Evolutionary conservation across 2,329 filamentous ascomycete genomes (phyloP), one percentile per base, ranked within the genome.

Genomic region (Hypoxylon sp.): DNA sequence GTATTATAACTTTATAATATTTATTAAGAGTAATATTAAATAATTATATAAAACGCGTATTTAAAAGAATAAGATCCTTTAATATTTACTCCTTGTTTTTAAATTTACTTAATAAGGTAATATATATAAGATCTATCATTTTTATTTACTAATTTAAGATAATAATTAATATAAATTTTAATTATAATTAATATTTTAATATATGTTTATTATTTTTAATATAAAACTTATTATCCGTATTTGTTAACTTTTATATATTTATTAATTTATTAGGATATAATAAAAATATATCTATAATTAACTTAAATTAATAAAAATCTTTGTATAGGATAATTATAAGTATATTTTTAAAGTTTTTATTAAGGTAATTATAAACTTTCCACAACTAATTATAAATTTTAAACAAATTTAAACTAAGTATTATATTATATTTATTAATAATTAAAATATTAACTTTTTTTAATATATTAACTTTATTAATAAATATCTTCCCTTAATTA

Each of bases 91-190:
- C 11, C 41, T 13, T 9, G 23, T 46, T 46, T n/a, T 5, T 46
- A 19, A 46, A 46, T 2, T 23, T 21, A 46, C 11, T 5, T 46
- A 46, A 23, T n/a, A 46, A 21, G 2, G 10, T 46, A 46, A 46
- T 19, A 46, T 4, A 46, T 19, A 46, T 23, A 5, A 46, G 11
- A 23, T 46, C 11, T 46, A 21, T 23, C 3, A 10, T 46, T 46
- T 23, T 19, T 23, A 46, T 46, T 46, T 46, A 46, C 23, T 21
- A 46, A 46, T 46, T 23, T 21, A 21, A 46, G 5, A 46, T 46
- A 46, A 46, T 46, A 46, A 46, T 10, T 3, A 46, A 46, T 19
- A 23, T 46, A 38, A 38, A 38, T n/a, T 46, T 46, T 46, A 46
- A 21, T 46, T 46, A 46, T 46, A 21, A n/a, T 5, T 38, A 14